Evolutionary conservation across 495 filamentous ascomycete species (phyloP), one percentile per base, ranked within the genome.

Genomic region (Hyaloscypha hepaticicola): DNA sequence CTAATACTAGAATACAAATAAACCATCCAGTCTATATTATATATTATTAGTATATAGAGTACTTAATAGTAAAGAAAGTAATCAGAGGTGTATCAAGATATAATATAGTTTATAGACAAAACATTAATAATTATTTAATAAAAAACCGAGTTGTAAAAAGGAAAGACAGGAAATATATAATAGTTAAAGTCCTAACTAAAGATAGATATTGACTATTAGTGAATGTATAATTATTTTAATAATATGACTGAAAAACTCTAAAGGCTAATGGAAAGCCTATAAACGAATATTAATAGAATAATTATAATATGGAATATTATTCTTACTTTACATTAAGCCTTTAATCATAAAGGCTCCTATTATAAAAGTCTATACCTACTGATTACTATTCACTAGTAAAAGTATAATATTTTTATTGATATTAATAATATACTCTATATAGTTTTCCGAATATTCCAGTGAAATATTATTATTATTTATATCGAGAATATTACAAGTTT

Each of bases 321-420:
- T 70, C 72, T 68, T 72, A 86, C 85, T 86, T 86, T 85, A 90
- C 28, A 88, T 76, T n/a, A 89, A 73, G 11, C 77, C 82, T 66
- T 90, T 87, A 29, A 89, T 75, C 63, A 84, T 73, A 72, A 89
- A 89, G 67, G 80, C 80, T 5, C 82, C 83, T 1, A 78, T 73
- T 27, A 91, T 77, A 65, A 86, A 87, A 0, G 87, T 75, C 82
- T 82, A 90, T 25, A 88, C 87, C 45, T 83, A 74, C 55, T 78
- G 82, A 12, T 86, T 88, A 27, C 80, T 71, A 72, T 90, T 87
- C 28, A 52, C 48, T 61, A 25, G 31, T 58, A 28, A 11, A 58
- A 58, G 27, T 58, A 58, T 58, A 25, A 21, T 25, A 58, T 58
- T 28, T 29, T 34, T 41, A 41, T 58, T 25, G n/a, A 21, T 41